Evolutionary conservation across 2,329 filamentous ascomycete species (phyloP).

Genomic region (Phoma herbarum): DNA sequence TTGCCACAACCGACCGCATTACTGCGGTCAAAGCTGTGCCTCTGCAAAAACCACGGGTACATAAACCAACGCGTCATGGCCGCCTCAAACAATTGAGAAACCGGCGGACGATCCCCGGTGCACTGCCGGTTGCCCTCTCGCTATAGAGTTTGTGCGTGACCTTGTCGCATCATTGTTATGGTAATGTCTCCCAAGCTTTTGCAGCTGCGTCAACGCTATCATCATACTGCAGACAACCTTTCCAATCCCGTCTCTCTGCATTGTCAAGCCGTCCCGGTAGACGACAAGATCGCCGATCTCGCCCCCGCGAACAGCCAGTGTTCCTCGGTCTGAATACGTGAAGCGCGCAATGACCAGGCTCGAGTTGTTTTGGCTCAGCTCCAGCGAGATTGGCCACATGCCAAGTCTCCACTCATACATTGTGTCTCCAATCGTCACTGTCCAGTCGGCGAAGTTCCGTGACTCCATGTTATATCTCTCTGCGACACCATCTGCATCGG

Average conservation of each 20-base stretch:
- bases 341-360: constrained; percentile 42
- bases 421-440: constrained; percentile 23
- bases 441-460: constrained; percentile 45
- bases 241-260: constrained; percentile 35
- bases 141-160: constrained; percentile 22
- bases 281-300: constrained; percentile 41
- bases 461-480: constrained; percentile 39
- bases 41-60: neutral
- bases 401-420: constrained; percentile 40
- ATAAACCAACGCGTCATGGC: neutral
- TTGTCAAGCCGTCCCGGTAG: constrained; percentile 36
- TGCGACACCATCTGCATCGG: constrained; percentile 15
- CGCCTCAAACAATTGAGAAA: constrained; percentile 17
- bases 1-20: neutral
- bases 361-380: constrained; percentile 29
- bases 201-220: constrained; percentile 39
- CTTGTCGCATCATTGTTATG: constrained; percentile 24
- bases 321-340: constrained; percentile 40
- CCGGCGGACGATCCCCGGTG: constrained; percentile 27
- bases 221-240: constrained; percentile 40
- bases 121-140: constrained; percentile 17
- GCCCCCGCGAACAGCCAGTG: constrained; percentile 37
- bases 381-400: constrained; percentile 35
- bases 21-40: neutral
- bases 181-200: constrained; percentile 41